Evolutionary conservation across 2,329 filamentous ascomycete genomes (phyloP).

Genomic region (Diplodia intermedia): DNA sequence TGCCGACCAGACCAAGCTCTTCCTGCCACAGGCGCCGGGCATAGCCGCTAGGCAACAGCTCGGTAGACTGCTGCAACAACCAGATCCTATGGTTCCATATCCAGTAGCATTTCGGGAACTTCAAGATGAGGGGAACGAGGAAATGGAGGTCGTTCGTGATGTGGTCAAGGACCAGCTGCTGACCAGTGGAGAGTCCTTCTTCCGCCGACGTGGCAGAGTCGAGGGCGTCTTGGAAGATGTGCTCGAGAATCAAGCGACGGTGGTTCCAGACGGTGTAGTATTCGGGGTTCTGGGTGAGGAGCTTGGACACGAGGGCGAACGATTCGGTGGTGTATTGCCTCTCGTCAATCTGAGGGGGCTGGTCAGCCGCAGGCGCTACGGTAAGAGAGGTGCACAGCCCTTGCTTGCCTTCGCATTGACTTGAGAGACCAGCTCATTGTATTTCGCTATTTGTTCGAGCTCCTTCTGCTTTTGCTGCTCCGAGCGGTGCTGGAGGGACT

Average conservation of each 20-base stretch:
- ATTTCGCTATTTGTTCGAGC: slow-evolving; percentile 75
- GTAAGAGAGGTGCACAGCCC: slow-evolving; percentile 1
- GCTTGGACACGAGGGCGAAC: slow-evolving; percentile 72
- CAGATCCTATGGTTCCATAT: slow-evolving; percentile 97
- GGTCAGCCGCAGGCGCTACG: neutral
- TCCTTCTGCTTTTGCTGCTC: slow-evolving; percentile 76
- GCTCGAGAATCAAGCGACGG: slow-evolving; percentile 74
- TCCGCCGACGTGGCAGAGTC: slow-evolving; percentile 50
- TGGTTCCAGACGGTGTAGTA: slow-evolving; percentile 93
- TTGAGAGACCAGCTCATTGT: slow-evolving; percentile 72
- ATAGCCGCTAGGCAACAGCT: slow-evolving; percentile 62
- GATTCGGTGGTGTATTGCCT: slow-evolving; percentile 62
- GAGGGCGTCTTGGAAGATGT: slow-evolving; percentile 56
- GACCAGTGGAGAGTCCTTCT: slow-evolving; percentile 28
- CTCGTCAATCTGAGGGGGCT: slow-evolving; percentile 49
- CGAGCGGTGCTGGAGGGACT: slow-evolving; percentile 62
- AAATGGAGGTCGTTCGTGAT: slow-evolving; percentile 80
- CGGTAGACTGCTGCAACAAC: slow-evolving; percentile 76
- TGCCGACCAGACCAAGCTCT: slow-evolving; percentile 81
- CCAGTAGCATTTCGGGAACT: slow-evolving; percentile 98
- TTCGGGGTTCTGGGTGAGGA: slow-evolving; percentile 80
- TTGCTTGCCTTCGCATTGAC: slow-evolving; percentile 65
- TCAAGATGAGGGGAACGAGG: slow-evolving; percentile 80
- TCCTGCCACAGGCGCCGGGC: slow-evolving; percentile 78
- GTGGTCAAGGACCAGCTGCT: slow-evolving; percentile 53